Conservation (phyloP, 73 alveolate genomes). For the Paramecium sexaurelia region DNA sequence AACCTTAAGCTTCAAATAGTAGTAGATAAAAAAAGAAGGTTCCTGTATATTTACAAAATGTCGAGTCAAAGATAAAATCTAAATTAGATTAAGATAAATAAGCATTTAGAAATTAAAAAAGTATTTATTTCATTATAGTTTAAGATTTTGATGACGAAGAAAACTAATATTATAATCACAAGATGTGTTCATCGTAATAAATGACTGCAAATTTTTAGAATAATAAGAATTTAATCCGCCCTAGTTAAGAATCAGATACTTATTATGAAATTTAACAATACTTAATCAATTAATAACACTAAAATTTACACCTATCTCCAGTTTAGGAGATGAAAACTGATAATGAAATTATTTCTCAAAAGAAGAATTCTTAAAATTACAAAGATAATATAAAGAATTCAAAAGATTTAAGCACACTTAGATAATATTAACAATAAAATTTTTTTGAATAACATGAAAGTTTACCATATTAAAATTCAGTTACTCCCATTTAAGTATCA, state of each 20-base stretch:
- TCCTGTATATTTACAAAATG: conserved; percentile 11
- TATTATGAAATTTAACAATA: background rate
- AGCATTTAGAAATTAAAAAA: background rate
- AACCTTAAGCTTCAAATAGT: background rate
- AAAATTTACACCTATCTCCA: background rate
- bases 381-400: background rate
- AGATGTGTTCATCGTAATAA: background rate
- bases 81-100: conserved; percentile 43
- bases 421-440: background rate
- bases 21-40: background rate
- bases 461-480: background rate
- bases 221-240: background rate
- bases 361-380: background rate
- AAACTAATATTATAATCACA: background rate
- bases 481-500: background rate
- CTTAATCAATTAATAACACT: background rate
- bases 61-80: conserved; percentile 3
- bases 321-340: background rate
- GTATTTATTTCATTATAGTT: background rate
- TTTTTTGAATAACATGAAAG: background rate
- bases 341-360: background rate
- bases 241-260: conserved; percentile 29
- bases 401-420: background rate
- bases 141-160: background rate
- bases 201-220: conserved; percentile 15